Evolutionary conservation across 2,329 filamentous ascomycete genomes (phyloP).

Genomic region (Xylaria multiplex): DNA sequence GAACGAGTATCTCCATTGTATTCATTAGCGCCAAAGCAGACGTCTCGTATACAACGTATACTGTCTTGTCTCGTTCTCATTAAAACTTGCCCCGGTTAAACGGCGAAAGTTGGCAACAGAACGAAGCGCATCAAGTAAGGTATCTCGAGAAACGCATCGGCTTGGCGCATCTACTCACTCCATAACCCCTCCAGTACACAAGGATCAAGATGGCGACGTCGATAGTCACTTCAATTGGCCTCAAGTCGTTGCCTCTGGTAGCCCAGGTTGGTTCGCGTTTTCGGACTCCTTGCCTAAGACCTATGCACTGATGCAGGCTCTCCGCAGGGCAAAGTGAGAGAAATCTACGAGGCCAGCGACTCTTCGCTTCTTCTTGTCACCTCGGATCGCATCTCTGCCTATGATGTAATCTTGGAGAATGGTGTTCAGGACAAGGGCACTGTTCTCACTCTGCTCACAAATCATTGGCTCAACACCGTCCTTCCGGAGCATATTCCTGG

Average conservation of each 20-base stretch:
- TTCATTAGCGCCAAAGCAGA: not conserved
- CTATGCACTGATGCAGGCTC: slow-evolving; percentile 6
- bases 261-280: slow-evolving; percentile 31
- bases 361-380: slow-evolving; percentile 82
- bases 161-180: slow-evolving; percentile 12
- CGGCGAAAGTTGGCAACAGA: not conserved
- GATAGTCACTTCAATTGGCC: slow-evolving; percentile 33
- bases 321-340: slow-evolving; percentile 74
- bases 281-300: not conserved
- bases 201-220: slow-evolving; percentile 28
- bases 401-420: slow-evolving; percentile 76
- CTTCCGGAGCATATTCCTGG: slow-evolving; percentile 57
- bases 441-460: slow-evolving; percentile 58
- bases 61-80: not conserved
- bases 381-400: slow-evolving; percentile 92
- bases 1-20: not conserved
- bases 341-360: slow-evolving; percentile 78
- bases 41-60: not conserved
- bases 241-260: slow-evolving; percentile 35
- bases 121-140: not conserved
- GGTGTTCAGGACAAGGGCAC: slow-evolving; percentile 64
- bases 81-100: not conserved
- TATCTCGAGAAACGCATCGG: not conserved
- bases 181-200: slow-evolving; percentile 10
- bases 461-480: slow-evolving; percentile 64